These are phyloP conservation scores for Paramecium pentaurelia DNA, from an alignment of 73 alveolate species.

Conservation along the genomic window DNA sequence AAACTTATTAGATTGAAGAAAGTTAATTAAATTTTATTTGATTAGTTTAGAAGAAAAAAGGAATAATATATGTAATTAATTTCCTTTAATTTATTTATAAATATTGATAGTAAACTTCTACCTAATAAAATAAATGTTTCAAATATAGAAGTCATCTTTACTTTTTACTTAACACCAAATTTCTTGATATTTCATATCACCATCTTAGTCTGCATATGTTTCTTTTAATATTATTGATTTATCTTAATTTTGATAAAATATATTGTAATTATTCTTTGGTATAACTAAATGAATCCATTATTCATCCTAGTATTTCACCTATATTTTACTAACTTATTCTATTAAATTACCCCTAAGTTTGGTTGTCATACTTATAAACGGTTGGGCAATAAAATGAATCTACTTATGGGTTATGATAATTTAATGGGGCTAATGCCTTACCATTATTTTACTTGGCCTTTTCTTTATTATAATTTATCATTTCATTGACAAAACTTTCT, in stretches of 20 bases:
- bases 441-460: not conserved
- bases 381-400: slow-evolving; percentile 34
- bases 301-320: not conserved
- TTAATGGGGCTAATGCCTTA: not conserved
- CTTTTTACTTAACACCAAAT: slow-evolving; percentile 16
- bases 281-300: slow-evolving; percentile 26
- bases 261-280: not conserved
- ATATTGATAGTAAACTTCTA: not conserved
- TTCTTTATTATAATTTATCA: slow-evolving; percentile 6
- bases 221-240: not conserved
- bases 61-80: not conserved
- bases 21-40: no score
- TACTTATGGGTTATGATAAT: not conserved
- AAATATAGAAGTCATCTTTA: not conserved
- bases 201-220: not conserved
- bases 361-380: not conserved
- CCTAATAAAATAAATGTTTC: not conserved
- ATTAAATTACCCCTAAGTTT: not conserved
- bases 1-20: no score
- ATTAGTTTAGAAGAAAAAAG: not conserved
- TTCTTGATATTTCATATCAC: not conserved
- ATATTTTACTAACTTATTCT: not conserved
- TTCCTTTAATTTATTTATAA: not conserved
- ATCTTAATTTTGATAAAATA: not conserved
- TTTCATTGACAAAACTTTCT: not conserved